Evolutionary conservation across 441 rosid genomes (phyloP), one percentile per base, ranked within the genome.

Genomic region (Geranium incanum): DNA sequence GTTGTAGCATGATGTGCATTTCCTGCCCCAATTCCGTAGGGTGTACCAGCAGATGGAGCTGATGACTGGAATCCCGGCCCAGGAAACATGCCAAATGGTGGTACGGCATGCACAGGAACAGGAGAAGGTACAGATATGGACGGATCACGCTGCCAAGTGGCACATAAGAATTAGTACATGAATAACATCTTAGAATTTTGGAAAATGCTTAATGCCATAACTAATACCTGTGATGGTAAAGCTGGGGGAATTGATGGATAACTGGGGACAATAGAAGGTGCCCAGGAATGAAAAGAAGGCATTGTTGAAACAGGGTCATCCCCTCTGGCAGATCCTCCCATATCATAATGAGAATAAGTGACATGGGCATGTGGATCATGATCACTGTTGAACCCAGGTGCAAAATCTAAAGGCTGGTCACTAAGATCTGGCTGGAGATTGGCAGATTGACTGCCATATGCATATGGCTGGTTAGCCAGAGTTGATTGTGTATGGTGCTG

Each of bases 391-490:
- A 86, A 85, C 79, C 88, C 75, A 70, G 89, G 75, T 16, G 87
- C 75, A 85, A 92, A 90, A 68, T 89, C 85, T 84, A 86, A 79
- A 76, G 95, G 95, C 75, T 83, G 93, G 70, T 89, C 86, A 70
- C 86, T 82, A 78, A 74, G 90, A 77, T 80, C 86, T 36, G 70
- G 68, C 39, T 81, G 67, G 66, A 84, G 82, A 80, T 83, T 87
- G 62, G 81, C 72, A 52, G 83, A 74, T 68, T 84, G 97, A 83
- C 81, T 87, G 66, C 91, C 85, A 81, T 82, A 90, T 60, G 79
- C 73, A 76, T 84, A 82, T 36, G 83, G 82, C 70, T 83, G 90
- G 67, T 83, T 90, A 15, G 36, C 37, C 1, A 67, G 74, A 83
- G 76, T 74, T 65, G 82, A 83, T 57, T 83, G 92, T 75, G 71